A percentile compares a stretch with the other conserved stretches of the same genome.
These are phyloP conservation scores for Coffea eugenioides DNA, from an alignment of 257 asterid species.

Conservation along the genomic window DNA sequence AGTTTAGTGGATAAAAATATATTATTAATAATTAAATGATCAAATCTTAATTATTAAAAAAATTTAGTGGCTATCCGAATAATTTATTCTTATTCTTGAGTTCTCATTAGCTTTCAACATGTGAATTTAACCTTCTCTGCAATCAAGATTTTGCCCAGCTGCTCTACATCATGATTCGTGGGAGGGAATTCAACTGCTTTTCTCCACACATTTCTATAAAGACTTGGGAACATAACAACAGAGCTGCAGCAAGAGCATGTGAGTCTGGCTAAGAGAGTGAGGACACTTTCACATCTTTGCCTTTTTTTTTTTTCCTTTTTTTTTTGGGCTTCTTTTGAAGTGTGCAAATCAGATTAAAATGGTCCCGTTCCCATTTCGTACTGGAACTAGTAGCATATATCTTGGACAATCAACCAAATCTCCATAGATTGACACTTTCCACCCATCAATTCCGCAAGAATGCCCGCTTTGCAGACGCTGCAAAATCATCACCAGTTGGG, in stretches of 20 bases:
- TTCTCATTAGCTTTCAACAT: too few relatives aligned
- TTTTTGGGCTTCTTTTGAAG: slow-evolving; percentile 17
- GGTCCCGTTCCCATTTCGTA: slow-evolving; percentile 7
- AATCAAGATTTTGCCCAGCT: too few relatives aligned
- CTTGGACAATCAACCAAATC: slow-evolving; percentile 26
- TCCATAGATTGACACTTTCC: background rate
- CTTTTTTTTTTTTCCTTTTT: background rate
- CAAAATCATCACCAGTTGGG: background rate
- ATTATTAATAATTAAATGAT: too few relatives aligned
- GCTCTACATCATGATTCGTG: too few relatives aligned
- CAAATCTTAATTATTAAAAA: too few relatives aligned
- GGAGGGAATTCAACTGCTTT: background rate
- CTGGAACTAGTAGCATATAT: background rate
- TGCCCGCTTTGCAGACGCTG: background rate
- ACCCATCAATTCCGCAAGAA: background rate
- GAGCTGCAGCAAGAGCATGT: slow-evolving; percentile 24
- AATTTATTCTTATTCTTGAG: too few relatives aligned
- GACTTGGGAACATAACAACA: background rate
- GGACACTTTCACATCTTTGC: slow-evolving; percentile 14
- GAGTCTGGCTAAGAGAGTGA: slow-evolving; percentile 16
- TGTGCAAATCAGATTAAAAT: slow-evolving; percentile 4
- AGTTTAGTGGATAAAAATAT: too few relatives aligned
- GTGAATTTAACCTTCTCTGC: too few relatives aligned
- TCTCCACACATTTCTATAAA: slow-evolving; percentile 12
- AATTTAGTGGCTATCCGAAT: too few relatives aligned